phyloP scores from a whole-genome alignment of 1,284 basidiomycete genomes.

The Boletellus sp. region DNA sequence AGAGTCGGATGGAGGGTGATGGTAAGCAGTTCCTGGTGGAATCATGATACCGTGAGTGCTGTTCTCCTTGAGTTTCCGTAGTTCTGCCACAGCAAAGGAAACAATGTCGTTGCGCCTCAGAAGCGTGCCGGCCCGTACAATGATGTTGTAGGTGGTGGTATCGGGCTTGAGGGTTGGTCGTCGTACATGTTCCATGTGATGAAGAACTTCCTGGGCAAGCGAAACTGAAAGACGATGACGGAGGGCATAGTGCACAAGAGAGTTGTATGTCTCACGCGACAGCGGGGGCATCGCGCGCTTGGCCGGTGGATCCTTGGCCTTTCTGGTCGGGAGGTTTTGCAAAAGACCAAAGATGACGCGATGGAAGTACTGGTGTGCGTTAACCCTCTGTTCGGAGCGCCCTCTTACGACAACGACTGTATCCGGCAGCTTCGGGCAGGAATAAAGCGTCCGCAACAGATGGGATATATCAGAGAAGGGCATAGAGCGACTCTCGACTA shows the following conservation, averaged over 20 bases:
- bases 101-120: constrained; percentile 45
- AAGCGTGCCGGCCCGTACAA: constrained; percentile 54
- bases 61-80: constrained; percentile 29
- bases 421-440: constrained; percentile 44
- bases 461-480: constrained; percentile 42
- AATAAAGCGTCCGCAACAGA: constrained; percentile 48
- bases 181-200: constrained; percentile 50
- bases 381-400: constrained; percentile 32
- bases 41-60: constrained; percentile 23
- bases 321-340: constrained; percentile 23
- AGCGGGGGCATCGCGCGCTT: constrained; percentile 34
- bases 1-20: background rate
- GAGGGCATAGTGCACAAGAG: constrained; percentile 64
- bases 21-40: constrained; percentile 1
- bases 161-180: constrained; percentile 42
- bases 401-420: constrained; percentile 42
- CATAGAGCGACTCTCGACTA: constrained; percentile 49
- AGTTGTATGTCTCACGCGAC: constrained; percentile 50
- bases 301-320: constrained; percentile 18
- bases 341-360: constrained; percentile 47
- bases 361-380: constrained; percentile 58
- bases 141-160: constrained; percentile 52
- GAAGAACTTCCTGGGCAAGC: constrained; percentile 46
- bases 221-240: constrained; percentile 51
- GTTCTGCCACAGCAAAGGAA: constrained; percentile 32